Evolutionary conservation across 208 protist genomes (phyloP).

Genomic region (Trypanosoma platydactyli): DNA sequence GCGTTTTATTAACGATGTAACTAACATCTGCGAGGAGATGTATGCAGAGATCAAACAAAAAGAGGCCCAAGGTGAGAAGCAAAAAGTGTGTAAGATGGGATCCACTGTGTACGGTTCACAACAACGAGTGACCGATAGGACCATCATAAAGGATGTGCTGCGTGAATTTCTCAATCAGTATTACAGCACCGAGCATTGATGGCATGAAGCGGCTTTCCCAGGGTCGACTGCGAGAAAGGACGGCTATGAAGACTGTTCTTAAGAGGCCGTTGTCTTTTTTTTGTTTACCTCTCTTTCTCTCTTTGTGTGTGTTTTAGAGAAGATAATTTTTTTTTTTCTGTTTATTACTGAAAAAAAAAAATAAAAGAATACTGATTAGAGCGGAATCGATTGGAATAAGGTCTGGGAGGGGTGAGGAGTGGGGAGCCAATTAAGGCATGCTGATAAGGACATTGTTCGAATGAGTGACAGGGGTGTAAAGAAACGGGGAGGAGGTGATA

Average conservation of each 20-base stretch:
- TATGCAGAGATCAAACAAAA: conserved; percentile 38
- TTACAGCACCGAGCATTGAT: conserved; percentile 52
- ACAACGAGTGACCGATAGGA: conserved; percentile 88
- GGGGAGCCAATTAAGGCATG: too few relatives aligned
- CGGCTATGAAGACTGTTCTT: conserved; percentile 6
- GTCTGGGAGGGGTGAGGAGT: too few relatives aligned
- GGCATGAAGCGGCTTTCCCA: neutral
- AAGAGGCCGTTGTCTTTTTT: too few relatives aligned
- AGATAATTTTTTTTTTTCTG: conserved; percentile 8
- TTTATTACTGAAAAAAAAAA: too few relatives aligned
- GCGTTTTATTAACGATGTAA: conserved; percentile 80
- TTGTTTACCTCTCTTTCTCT: conserved; percentile 3
- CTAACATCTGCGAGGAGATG: conserved; percentile 44
- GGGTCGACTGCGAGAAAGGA: neutral
- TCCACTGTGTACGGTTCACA: conserved; percentile 94
- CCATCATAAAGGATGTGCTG: conserved; percentile 87
- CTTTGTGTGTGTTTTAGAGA: conserved; percentile 5
- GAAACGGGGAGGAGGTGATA: too few relatives aligned
- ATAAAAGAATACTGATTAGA: too few relatives aligned
- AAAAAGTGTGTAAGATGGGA: conserved; percentile 32
- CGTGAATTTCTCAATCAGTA: conserved; percentile 81
- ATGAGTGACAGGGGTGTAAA: too few relatives aligned
- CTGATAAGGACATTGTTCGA: too few relatives aligned
- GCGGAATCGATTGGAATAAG: too few relatives aligned
- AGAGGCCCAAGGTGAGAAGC: conserved; percentile 38